Percentiles rank a stretch among this genome's conserved stretches.
These are phyloP conservation scores for Solanum boliviense DNA, from an alignment of 257 asterid genomes.

Conservation along the genomic window DNA sequence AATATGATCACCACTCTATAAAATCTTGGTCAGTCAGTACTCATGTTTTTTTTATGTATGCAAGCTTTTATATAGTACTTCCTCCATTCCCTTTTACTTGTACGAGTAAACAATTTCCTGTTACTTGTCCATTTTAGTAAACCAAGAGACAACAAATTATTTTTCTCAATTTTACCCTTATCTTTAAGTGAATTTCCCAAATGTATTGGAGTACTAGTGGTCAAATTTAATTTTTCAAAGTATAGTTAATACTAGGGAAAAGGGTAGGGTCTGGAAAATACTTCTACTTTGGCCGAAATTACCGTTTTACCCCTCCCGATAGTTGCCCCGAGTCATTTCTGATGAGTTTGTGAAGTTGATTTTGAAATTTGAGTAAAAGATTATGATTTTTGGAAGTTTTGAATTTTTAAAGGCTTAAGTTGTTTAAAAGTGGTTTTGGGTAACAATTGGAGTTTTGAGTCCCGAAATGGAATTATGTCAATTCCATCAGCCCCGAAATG, in stretches of 20 bases:
- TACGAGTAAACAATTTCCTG: background rate
- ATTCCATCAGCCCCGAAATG: too few relatives aligned
- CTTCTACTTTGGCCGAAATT: too few relatives aligned
- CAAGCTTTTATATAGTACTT: background rate
- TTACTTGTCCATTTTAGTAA: background rate
- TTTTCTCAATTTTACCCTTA: background rate
- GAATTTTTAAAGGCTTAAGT: too few relatives aligned
- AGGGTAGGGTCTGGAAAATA: too few relatives aligned
- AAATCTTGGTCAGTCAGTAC: background rate
- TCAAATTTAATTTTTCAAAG: background rate
- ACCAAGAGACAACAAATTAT: background rate
- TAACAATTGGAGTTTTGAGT: too few relatives aligned
- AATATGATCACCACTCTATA: background rate
- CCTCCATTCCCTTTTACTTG: background rate
- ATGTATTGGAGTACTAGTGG: background rate
- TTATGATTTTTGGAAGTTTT: too few relatives aligned
- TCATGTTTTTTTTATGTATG: background rate
- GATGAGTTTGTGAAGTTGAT: background rate
- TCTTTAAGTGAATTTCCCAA: background rate
- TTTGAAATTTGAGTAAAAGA: background rate
- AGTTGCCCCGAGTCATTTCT: background rate
- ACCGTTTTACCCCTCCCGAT: background rate
- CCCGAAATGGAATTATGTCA: too few relatives aligned
- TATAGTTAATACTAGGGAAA: background rate
- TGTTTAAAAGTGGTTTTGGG: too few relatives aligned